Conservation (phyloP, 2,329 filamentous ascomycete genomes). For the Phoma sp. region DNA sequence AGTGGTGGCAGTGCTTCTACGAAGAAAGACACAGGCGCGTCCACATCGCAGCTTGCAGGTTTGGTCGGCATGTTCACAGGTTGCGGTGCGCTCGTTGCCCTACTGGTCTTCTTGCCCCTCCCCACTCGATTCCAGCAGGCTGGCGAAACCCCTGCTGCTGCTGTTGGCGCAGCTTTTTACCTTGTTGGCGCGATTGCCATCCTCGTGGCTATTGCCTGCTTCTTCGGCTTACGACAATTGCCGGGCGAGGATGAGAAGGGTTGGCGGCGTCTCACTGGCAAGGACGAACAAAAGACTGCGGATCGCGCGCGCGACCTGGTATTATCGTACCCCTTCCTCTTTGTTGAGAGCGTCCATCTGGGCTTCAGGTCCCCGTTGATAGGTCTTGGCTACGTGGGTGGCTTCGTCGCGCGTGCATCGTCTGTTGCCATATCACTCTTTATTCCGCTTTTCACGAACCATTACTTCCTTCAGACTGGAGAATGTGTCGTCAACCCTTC, state of each 20-base stretch:
- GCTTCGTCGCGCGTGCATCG: slow-evolving; percentile 92
- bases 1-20: slow-evolving; percentile 10
- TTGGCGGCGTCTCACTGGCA: slow-evolving; percentile 56
- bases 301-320: slow-evolving; percentile 58
- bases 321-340: slow-evolving; percentile 60
- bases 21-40: slow-evolving; percentile 41
- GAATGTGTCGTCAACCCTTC: slow-evolving; percentile 67
- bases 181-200: slow-evolving; percentile 77
- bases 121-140: slow-evolving; percentile 78
- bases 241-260: slow-evolving; percentile 80
- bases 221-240: slow-evolving; percentile 72
- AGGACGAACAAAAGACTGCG: slow-evolving; percentile 28
- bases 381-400: slow-evolving; percentile 85
- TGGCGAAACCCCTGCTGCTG: slow-evolving; percentile 73
- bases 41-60: slow-evolving; percentile 75
- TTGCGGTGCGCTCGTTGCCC: slow-evolving; percentile 84
- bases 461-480: slow-evolving; percentile 82
- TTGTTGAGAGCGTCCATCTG: slow-evolving; percentile 56
- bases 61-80: slow-evolving; percentile 93
- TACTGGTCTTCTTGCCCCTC: slow-evolving; percentile 82
- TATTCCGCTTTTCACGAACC: slow-evolving; percentile 90
- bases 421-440: slow-evolving; percentile 96
- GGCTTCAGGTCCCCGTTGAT: slow-evolving; percentile 80
- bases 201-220: slow-evolving; percentile 74
- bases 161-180: slow-evolving; percentile 86